Evolutionary conservation across 2,329 filamentous ascomycete species (phyloP).

Genomic region (Herpotrichia juniperi): DNA sequence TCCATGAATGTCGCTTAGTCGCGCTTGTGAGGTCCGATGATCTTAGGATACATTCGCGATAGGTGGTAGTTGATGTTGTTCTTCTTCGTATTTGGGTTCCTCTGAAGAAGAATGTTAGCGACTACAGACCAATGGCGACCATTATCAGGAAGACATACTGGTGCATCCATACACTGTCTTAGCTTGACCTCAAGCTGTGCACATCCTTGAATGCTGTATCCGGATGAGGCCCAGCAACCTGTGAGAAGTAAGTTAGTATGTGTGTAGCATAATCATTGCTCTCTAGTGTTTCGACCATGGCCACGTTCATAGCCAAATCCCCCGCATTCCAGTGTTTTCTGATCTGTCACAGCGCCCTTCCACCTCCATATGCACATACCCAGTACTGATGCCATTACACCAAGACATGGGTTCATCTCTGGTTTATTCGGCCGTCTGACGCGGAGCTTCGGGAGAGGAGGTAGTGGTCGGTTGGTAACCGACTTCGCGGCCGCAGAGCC

Average conservation of each 20-base stretch:
- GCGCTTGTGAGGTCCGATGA: slow-evolving; percentile 74
- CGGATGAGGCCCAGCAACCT: slow-evolving; percentile 87
- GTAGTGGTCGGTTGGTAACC: slow-evolving; percentile 56
- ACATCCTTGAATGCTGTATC: slow-evolving; percentile 69
- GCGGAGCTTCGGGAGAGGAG: slow-evolving; percentile 67
- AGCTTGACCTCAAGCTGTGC: slow-evolving; percentile 65
- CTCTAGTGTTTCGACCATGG: neutral
- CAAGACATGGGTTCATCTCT: slow-evolving; percentile 68
- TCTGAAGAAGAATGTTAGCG: slow-evolving; percentile 49
- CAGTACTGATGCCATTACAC: slow-evolving; percentile 70
- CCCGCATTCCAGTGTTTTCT: too few species aligned
- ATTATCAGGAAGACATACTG: slow-evolving; percentile 57
- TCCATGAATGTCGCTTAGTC: slow-evolving; percentile 48
- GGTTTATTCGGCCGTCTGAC: slow-evolving; percentile 68
- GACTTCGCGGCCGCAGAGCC: slow-evolving; percentile 36
- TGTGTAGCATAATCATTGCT: neutral
- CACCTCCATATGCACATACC: slow-evolving; percentile 51
- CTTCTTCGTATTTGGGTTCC: slow-evolving; percentile 64
- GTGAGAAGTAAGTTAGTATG: slow-evolving; percentile 25
- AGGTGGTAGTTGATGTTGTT: slow-evolving; percentile 93
- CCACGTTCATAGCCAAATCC: too few species aligned
- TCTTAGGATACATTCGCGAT: slow-evolving; percentile 73
- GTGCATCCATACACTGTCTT: slow-evolving; percentile 78
- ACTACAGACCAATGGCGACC: neutral
- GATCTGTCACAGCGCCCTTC: neutral